These are phyloP conservation scores for Colletotrichum chlorophyti DNA, from an alignment of 2,329 filamentous ascomycete species.

Conservation along the genomic window DNA sequence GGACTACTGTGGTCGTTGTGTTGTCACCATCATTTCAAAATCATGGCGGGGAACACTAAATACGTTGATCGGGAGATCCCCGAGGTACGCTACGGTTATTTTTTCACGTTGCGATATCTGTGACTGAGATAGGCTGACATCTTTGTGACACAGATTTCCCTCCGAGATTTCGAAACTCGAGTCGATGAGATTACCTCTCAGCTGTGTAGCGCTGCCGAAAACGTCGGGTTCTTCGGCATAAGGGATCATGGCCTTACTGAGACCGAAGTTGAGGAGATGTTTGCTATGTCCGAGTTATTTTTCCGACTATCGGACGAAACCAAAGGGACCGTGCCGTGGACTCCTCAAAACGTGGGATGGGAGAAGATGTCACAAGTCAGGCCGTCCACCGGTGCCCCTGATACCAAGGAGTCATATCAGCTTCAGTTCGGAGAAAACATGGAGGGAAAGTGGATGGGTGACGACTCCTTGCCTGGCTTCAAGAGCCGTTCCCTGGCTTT, in stretches of 20 bases:
- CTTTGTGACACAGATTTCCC: conserved; percentile 49
- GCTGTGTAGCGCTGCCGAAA: conserved; percentile 61
- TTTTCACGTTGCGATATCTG: neutral
- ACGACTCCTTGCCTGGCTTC: conserved; percentile 57
- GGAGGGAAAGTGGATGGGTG: conserved; percentile 58
- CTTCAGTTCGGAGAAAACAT: conserved; percentile 66
- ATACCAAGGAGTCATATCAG: conserved; percentile 69
- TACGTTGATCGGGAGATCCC: conserved; percentile 12
- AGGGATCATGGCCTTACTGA: conserved; percentile 60
- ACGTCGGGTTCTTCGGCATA: conserved; percentile 66
- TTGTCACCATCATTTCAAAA: no score
- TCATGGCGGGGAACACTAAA: conserved; percentile 12
- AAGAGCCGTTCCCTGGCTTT: conserved; percentile 51
- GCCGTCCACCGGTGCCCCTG: conserved; percentile 63
- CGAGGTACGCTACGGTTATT: neutral
- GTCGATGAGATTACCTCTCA: conserved; percentile 60
- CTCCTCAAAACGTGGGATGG: conserved; percentile 64
- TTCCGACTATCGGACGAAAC: conserved; percentile 57
- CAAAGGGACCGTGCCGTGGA: conserved; percentile 63
- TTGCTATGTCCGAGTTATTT: conserved; percentile 57
- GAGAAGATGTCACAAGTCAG: conserved; percentile 65
- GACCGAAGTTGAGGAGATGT: conserved; percentile 57
- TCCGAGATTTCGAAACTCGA: conserved; percentile 58
- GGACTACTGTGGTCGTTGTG: neutral
- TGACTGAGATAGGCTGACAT: conserved; percentile 46